phyloP scores from a whole-genome alignment of 805 yeast species.

The Cyberlindnera sargentensis region DNA sequence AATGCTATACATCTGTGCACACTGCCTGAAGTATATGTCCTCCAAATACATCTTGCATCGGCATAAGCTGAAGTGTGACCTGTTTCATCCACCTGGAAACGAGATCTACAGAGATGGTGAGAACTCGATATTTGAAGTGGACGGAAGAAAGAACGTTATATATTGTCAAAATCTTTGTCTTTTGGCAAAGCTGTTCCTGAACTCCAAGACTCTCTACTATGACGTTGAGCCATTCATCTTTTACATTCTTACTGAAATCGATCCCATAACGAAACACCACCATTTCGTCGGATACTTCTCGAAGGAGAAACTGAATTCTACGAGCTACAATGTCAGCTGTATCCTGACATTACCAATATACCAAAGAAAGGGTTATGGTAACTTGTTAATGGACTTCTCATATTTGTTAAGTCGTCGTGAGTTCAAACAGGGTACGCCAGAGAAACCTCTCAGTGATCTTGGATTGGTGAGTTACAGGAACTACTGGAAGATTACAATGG shows the following conservation, averaged over 20 bases:
- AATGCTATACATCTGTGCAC: conserved; percentile 72
- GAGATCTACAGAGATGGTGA: conserved; percentile 77
- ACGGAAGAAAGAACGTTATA: conserved; percentile 74
- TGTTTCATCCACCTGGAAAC: conserved; percentile 79
- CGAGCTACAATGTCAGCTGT: conserved; percentile 83
- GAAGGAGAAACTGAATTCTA: conserved; percentile 67
- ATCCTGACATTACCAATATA: conserved; percentile 83
- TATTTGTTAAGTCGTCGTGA: conserved; percentile 73
- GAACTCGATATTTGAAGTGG: conserved; percentile 81
- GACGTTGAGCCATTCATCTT: conserved; percentile 95
- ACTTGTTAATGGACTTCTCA: conserved; percentile 81
- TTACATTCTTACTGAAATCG: conserved; percentile 72
- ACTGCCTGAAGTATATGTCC: conserved; percentile 72
- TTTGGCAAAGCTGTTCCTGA: conserved; percentile 79
- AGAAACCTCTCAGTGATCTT: conserved; percentile 83
- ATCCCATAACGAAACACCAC: conserved; percentile 36
- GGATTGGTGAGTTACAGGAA: conserved; percentile 82
- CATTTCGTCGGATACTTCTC: conserved; percentile 94
- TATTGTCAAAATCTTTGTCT: conserved; percentile 90
- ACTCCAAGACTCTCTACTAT: conserved; percentile 86
- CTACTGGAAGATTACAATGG: conserved; percentile 72
- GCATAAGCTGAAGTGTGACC: conserved; percentile 69
- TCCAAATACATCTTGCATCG: conserved; percentile 61
- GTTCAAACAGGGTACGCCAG: conserved; percentile 84
- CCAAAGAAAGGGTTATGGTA: conserved; percentile 87